Conservation (phyloP, 805 yeast genomes). For the Pichia paraexigua region DNA sequence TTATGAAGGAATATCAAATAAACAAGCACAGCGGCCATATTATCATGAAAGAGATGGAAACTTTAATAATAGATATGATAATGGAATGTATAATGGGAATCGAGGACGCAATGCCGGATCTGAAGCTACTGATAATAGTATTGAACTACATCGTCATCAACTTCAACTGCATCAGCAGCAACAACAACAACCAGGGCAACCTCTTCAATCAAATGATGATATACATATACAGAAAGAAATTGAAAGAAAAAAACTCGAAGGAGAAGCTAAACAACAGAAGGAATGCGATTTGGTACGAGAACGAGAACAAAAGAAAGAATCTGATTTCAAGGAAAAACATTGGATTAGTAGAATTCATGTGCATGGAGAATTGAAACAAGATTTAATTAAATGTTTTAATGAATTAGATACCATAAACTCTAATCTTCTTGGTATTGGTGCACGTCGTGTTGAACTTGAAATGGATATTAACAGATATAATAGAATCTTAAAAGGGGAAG, state of each 20-base stretch:
- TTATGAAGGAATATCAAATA: background rate
- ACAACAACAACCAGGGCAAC: background rate
- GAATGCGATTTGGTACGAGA: background rate
- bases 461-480: constrained; percentile 22
- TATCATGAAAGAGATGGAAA: background rate
- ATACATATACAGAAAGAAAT: background rate
- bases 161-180: background rate
- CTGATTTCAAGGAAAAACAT: constrained; percentile 18
- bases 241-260: background rate
- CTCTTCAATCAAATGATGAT: background rate
- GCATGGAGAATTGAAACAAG: constrained; percentile 15
- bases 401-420: constrained; percentile 21
- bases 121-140: background rate
- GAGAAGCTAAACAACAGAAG: background rate
- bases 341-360: constrained; percentile 24
- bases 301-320: constrained; percentile 1
- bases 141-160: background rate
- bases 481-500: constrained; percentile 22
- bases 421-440: constrained; percentile 9
- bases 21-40: background rate
- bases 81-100: no score
- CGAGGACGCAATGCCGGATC: no score
- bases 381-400: constrained; percentile 14
- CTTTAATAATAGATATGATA: background rate
- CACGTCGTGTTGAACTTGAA: constrained; percentile 20